Base-by-base conservation (phyloP, 2,329 filamentous ascomycete species). In the Penicillium sp. region DNA sequence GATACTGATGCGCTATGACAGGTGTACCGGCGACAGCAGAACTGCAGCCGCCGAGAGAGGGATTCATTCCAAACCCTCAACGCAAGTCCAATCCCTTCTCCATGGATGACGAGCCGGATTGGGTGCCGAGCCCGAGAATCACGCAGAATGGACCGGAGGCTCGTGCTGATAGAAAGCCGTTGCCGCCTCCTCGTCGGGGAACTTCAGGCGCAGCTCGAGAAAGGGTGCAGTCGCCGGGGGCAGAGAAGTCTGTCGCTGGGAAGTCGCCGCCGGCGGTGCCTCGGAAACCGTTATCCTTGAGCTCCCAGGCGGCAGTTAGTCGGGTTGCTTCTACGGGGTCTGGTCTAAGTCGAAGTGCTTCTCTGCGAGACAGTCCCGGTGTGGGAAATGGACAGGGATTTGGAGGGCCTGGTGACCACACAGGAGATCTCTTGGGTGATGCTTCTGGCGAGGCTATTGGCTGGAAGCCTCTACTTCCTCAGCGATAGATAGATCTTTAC, bases 61-160 rank as follows among this genome's bases (percentile, higher is more conserved):
- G 84, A 11, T 83, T 87, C 67, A 79, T 87, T 2, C 83, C 91
- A 22, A 97, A 96, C 72, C 86, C 89, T 1, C 83, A 86, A 35
- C 86, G 91, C 50, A 86, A 87, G 12, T 86, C 90, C 0, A 98
- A 98, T 69, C 95, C 95, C 0, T 98, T 96, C 73, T 84, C 83
- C 1, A 81, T 84, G 0, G 88, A 85, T 1, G 83, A 88, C 35
- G 91, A 96, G 73, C 86, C 89, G 10, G 93, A 97, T 69, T 98
- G 95, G 95, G 86, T 96, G 25, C 55, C 71, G 37, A 59, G 68
- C n/a, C 57, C 66, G 25, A 48, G 28, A 8, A 53, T 58, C 35
- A 56, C 38, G 25, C 59, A 37, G 41, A 59, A 64, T 55, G 57
- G 58, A 25, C 65, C 60, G 37, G 62, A 57, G 43, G n/a, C 54